Evolutionary conservation across 306 rosid species (phyloP), one percentile per base, ranked within the genome.

Genomic region (Citrullus amarus): DNA sequence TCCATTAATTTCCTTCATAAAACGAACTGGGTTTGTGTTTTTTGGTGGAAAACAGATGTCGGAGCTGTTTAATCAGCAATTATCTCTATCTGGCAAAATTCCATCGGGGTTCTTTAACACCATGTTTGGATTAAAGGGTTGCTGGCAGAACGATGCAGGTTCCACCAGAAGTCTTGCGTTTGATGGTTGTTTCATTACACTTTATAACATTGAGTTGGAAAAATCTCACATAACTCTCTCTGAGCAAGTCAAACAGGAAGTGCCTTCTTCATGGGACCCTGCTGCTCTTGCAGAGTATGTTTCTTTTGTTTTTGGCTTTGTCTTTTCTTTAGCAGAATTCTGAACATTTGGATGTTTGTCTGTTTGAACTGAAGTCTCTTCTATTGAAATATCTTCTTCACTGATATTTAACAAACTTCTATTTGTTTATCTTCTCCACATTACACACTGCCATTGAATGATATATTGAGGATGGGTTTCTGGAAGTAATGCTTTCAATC

Each of bases 221-320:
- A 88, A 89, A 85, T 79, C 92, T 20, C 83, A 86, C 13, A 76
- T 94, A 58, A 46, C 89, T 8, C 88, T 94, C 25, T 86, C 88
- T 44, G 85, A 94, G 54, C 74, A 82, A 14, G 88, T 94, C 60
- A 90, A 77, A 82, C 85, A 81, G 9, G 95, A 90, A 38, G 92
- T 92, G 57, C 98, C 98, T 55, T 76, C 84, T 70, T 73, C 87
- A 2, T 94, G 98, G 98, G 91, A 94, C 68, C 95, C 98, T 34
- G 84, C 88, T 78, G 95, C 95, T 34, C 90, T 94, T 83, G 92
- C 97, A 1, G 91, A 83, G 98, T 94, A 87, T 86, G 20, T 39
- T 55, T 22, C 53, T 65, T 62, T 48, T 12, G 54, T 32, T 62
- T 30, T 62, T 8, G 43, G 15, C 3, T 62, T 34, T 8, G 43